A percentile compares a stretch with the other conserved stretches of the same genome.
phyloP scores from a whole-genome alignment of 805 yeast genomes.

The Nadsonia fulvescens region DNA sequence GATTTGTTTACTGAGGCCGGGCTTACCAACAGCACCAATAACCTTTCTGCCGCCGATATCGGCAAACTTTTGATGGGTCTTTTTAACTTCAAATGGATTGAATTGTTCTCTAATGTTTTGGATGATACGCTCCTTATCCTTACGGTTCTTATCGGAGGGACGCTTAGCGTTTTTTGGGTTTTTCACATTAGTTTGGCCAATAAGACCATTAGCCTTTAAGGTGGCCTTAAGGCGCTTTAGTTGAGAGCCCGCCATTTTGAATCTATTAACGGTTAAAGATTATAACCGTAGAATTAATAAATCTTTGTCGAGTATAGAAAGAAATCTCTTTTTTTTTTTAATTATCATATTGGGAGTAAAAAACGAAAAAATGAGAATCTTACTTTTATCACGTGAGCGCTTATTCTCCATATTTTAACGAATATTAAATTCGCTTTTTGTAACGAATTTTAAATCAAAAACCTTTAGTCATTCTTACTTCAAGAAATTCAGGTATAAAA shows the following conservation, averaged over 20 bases:
- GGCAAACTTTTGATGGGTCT: slow-evolving; percentile 38
- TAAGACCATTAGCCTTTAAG: slow-evolving; percentile 57
- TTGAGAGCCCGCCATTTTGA: slow-evolving; percentile 76
- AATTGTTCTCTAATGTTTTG: slow-evolving; percentile 59
- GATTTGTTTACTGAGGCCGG: slow-evolving; percentile 27
- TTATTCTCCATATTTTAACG: too few species aligned
- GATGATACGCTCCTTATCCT: slow-evolving; percentile 42
- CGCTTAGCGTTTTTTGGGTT: slow-evolving; percentile 31
- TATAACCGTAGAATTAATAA: too few species aligned
- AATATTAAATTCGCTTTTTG: too few species aligned
- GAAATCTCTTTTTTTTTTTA: too few species aligned
- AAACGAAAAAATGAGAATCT: too few species aligned
- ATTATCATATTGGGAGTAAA: too few species aligned
- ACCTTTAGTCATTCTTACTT: too few species aligned
- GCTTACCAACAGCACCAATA: slow-evolving; percentile 42
- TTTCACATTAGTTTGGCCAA: slow-evolving; percentile 59
- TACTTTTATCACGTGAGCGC: too few species aligned
- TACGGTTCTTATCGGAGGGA: slow-evolving; percentile 19
- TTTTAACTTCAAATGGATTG: slow-evolving; percentile 75
- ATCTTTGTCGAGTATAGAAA: too few species aligned
- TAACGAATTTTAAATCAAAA: too few species aligned
- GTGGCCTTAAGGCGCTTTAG: slow-evolving; percentile 66
- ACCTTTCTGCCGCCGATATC: slow-evolving; percentile 25
- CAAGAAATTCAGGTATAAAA: too few species aligned
- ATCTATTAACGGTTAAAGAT: too few species aligned